phyloP scores from a whole-genome alignment of 2,329 filamentous ascomycete genomes.

The Alternaria sp. region DNA sequence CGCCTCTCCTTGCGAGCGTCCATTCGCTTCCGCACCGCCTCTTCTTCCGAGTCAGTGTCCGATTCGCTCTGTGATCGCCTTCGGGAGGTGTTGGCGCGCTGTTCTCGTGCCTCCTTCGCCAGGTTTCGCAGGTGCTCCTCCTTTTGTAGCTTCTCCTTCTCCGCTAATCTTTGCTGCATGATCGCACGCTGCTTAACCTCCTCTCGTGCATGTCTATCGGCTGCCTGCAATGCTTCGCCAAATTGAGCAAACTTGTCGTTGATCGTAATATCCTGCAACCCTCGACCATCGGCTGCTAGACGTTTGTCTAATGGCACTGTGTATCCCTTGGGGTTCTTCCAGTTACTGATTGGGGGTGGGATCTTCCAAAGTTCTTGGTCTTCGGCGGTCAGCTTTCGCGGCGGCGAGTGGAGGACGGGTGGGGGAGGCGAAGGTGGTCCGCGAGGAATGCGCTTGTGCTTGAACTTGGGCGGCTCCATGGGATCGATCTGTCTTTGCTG shows the following conservation, averaged over 20 bases:
- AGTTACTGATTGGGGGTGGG: slow-evolving; percentile 89
- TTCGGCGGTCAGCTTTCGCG: slow-evolving; percentile 91
- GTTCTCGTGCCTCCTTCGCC: slow-evolving; percentile 89
- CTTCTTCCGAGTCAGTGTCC: slow-evolving; percentile 63
- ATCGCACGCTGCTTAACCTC: slow-evolving; percentile 89
- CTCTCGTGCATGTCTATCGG: slow-evolving; percentile 91
- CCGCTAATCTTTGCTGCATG: slow-evolving; percentile 95
- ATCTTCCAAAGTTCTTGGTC: slow-evolving; percentile 98
- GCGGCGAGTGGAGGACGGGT: slow-evolving; percentile 93
- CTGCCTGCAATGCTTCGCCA: slow-evolving; percentile 90
- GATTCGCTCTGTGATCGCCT: slow-evolving; percentile 52
- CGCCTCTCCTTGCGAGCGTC: slow-evolving; percentile 77
- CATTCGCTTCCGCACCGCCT: slow-evolving; percentile 76
- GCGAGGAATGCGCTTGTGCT: slow-evolving; percentile 96
- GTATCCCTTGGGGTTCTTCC: slow-evolving; percentile 99
- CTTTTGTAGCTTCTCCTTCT: slow-evolving; percentile 95
- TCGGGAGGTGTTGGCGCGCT: slow-evolving; percentile 63
- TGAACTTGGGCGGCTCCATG: slow-evolving; percentile 97
- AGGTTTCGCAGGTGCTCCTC: slow-evolving; percentile 88
- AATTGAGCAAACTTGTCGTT: slow-evolving; percentile 99
- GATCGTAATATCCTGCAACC: slow-evolving; percentile 90
- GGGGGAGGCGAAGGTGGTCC: slow-evolving; percentile 92
- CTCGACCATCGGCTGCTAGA: slow-evolving; percentile 89
- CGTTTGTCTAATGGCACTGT: slow-evolving; percentile 96
- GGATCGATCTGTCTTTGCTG: slow-evolving; percentile 92